phyloP scores from a whole-genome alignment of 345 rosid genomes.

The Eucalyptus polyanthemos region DNA sequence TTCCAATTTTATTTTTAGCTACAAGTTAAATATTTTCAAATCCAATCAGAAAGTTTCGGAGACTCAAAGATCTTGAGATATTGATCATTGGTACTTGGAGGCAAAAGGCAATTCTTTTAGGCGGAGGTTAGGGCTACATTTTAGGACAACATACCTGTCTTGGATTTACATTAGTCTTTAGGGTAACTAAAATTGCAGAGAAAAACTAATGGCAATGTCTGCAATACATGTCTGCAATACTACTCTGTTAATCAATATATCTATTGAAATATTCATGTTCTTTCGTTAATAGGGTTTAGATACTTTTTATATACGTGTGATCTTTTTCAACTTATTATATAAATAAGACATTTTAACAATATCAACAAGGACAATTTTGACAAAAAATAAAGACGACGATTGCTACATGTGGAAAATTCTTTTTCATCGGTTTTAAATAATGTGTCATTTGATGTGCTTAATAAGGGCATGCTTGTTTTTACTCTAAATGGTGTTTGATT shows the following conservation, averaged over 20 bases:
- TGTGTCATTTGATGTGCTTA: neutral
- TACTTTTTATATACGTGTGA: rapidly evolving
- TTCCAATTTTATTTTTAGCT: neutral
- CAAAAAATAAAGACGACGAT: neutral
- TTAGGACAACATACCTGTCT: neutral
- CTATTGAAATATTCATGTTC: too few relatives aligned
- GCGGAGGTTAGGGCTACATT: neutral
- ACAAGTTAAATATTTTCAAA: neutral
- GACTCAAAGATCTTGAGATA: neutral
- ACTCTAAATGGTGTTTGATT: too few relatives aligned
- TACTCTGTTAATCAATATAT: too few relatives aligned
- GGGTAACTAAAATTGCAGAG: neutral
- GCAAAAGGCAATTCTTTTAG: neutral
- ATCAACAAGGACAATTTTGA: too few relatives aligned
- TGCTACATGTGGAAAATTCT: neutral
- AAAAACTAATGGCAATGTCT: too few relatives aligned
- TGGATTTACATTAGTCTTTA: neutral
- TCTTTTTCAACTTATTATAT: neutral
- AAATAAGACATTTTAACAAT: rapidly evolving
- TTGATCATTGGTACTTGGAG: neutral
- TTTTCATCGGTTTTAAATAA: neutral
- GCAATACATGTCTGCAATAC: too few relatives aligned
- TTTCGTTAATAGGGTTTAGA: too few relatives aligned
- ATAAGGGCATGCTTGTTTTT: too few relatives aligned
- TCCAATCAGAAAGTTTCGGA: neutral